Base-by-base conservation (phyloP, 805 yeast species). In the Debaryomyces castellii region DNA sequence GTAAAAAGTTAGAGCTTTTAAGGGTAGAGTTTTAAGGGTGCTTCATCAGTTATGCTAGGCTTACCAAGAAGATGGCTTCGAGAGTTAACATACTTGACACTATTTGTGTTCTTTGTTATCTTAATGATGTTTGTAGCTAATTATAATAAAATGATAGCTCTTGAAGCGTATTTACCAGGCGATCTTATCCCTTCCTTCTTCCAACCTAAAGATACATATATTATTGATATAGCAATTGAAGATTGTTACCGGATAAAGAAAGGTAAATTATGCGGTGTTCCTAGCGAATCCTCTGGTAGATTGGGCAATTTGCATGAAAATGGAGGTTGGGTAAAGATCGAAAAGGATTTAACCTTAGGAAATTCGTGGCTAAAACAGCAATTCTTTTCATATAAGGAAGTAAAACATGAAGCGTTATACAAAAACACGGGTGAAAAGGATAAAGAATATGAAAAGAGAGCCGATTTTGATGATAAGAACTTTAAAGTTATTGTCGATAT, bases 271-370 rank as follows among this genome's bases (percentile, higher is more conserved):
- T 66, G 71, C 52, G 70, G 71, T 1, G 22, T 52, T 1, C 71
- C 72, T 12, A 17, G 39, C 5, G 40, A 48, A 6, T 21, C 37
- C 2, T 57, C 57, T 5, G 71, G 70, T 2, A 35, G 46, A 7
- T 30, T 50, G 35, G 73, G 66, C 4, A 64, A 67, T 34, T 37
- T 60, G 12, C 14, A 46, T 11, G 51, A 50, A 7, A 43, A 50
- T 30, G 66, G 67, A 6, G 65, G 64, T 10, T 80, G 82, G 82
- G 44, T 50, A 30, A 62, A 64, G 41, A 49, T 77, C 21, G 69
- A 71, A 18, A 79, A 79, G 51, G 84, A 81, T 54, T 63, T 81
- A 32, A 54, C 57, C 14, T 64, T 81, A 45, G 73, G 74, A 4
- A 51, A 58, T 18, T 64, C 74, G 4, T 78, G 81, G 81, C 51